Base-by-base conservation (phyloP, 2,329 filamentous ascomycete species). In the Tolypocladium amazonense region DNA sequence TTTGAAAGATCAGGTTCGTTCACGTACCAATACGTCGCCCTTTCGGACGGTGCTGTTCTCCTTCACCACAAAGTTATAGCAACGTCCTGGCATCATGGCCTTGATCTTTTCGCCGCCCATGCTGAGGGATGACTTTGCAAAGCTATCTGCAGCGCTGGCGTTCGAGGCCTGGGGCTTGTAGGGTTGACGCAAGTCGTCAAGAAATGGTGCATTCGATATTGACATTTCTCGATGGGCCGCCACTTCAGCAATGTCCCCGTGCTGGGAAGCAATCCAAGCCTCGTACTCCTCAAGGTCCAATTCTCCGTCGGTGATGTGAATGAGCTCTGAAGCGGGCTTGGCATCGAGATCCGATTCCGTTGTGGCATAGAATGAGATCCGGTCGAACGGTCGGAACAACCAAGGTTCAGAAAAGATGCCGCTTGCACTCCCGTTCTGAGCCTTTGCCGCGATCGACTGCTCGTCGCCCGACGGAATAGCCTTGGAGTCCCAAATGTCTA, bases 61-160 rank as follows among this genome's bases (percentile, higher is more conserved):
- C 41, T 63, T 62, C 7, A 71, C 71, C 27, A 64, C 56, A 30
- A 71, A 68, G 58, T 68, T 72, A 64, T 71, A 73, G 60, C 71
- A 73, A 18, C 69, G 67, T 8, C 71, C 71, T 0, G 71, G 71
- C 64, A 73, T 69, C 65, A 68, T 65, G 20, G 71, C 69, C 56
- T 62, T 67, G 38, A 73, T 58, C 15, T 64, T 59, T 7, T 56
- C 53, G 33, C 43, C 53, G 5, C 38, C 54, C 4, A 33, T 11
- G 27, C 18, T 56, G 15, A 59, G 23, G 12, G 41, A 20, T 27
- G 12, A 14, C 14, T 58, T 30, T 27, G 43, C 23, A 18, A 50
- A 37, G 25, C 30, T 15, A 23, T 33, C 30, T n/a, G 23, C 23
- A 7, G 14, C 27, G 15, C 14, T 20, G 30, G 52, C 20, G 1